Base-by-base conservation (phyloP, 1,284 basidiomycete species). In the Coriolopsis trogii region DNA sequence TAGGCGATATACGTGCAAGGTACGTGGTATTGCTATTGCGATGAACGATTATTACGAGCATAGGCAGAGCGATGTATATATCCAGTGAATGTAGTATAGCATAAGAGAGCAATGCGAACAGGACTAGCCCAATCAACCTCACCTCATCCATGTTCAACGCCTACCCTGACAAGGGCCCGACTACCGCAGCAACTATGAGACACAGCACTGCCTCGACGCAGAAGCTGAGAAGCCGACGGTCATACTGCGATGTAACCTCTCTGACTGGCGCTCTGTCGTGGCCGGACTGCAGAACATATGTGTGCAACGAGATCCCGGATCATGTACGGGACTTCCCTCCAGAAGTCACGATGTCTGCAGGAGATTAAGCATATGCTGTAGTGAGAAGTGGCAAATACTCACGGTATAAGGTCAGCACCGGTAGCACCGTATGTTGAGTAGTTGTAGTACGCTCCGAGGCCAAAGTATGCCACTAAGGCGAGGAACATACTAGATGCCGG, bases 311-410 rank as follows among this genome's bases (percentile, higher is more conserved):
- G 82, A 62, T 93, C 91, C 33, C 78, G 76, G 29, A 91, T 67
- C 81, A 93, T 87, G 62, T 89, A 91, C 4, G 91, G 91, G 4
- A 93, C 85, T 69, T 93, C 91, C 68, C 84, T 74, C 89, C 89
- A 92, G 70, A 93, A 91, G 66, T 92, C 89, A 39, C 89, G 87
- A 69, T 93, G 90, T 54, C 90, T 92, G 59, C 18, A 28, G 26
- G 36, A 15, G 18, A 41, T 40, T 36, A 6, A 36, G 33, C 33
- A 36, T 15, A 6, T 36, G 16, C 33, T 8, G 20, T 12, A 24
- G 18, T 37, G 9, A 4, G 49, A 29, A 46, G 41, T 51, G 41
- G 44, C 16, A 34, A 51, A 38, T 38, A 77, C 86, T 65, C 67
- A 91, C 87, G 89, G 90, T 66, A 93, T 84, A 45, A 93, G 76